Conservation (phyloP, 768 basidiomycete genomes). For the Suillus decipiens region DNA sequence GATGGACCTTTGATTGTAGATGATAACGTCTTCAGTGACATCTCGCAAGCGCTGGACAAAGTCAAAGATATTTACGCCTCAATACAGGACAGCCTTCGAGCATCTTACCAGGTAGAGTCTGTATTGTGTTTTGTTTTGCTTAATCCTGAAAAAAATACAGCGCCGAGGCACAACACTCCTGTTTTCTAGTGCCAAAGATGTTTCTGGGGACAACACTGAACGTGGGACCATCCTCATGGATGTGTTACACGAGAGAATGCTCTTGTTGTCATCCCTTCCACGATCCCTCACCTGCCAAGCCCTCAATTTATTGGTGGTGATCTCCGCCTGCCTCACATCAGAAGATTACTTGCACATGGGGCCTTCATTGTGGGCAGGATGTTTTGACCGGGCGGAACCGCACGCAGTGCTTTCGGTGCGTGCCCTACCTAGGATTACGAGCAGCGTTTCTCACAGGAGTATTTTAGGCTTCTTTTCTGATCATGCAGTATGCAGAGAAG, state of each 20-base stretch:
- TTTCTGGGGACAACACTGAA: slow-evolving; percentile 10
- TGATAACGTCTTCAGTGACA: slow-evolving; percentile 45
- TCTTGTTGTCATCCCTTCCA: slow-evolving; percentile 45
- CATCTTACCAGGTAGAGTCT: slow-evolving; percentile 43
- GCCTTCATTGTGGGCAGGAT: slow-evolving; percentile 58
- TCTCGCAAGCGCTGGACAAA: slow-evolving; percentile 41
- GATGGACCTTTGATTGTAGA: slow-evolving; percentile 30
- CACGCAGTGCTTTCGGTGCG: slow-evolving; percentile 52
- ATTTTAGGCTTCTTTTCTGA: slow-evolving; percentile 57
- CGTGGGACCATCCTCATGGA: slow-evolving; percentile 34
- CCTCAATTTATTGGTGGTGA: slow-evolving; percentile 61
- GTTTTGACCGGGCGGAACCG: slow-evolving; percentile 44
- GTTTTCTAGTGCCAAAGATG: slow-evolving; percentile 27
- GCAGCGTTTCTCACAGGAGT: not conserved
- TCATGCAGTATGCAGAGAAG: slow-evolving; percentile 77
- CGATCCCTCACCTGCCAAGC: slow-evolving; percentile 48
- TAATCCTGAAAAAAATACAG: slow-evolving; percentile 26
- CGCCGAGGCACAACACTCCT: slow-evolving; percentile 45
- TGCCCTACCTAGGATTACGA: slow-evolving; percentile 5
- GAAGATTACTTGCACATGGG: slow-evolving; percentile 55
- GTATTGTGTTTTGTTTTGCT: slow-evolving; percentile 9
- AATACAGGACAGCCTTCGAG: slow-evolving; percentile 48
- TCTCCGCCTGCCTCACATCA: slow-evolving; percentile 53
- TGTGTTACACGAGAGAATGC: slow-evolving; percentile 38
- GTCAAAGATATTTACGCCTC: slow-evolving; percentile 52